Conservation (phyloP, 2,329 filamentous ascomycete genomes). For the Aciculosporium take region DNA sequence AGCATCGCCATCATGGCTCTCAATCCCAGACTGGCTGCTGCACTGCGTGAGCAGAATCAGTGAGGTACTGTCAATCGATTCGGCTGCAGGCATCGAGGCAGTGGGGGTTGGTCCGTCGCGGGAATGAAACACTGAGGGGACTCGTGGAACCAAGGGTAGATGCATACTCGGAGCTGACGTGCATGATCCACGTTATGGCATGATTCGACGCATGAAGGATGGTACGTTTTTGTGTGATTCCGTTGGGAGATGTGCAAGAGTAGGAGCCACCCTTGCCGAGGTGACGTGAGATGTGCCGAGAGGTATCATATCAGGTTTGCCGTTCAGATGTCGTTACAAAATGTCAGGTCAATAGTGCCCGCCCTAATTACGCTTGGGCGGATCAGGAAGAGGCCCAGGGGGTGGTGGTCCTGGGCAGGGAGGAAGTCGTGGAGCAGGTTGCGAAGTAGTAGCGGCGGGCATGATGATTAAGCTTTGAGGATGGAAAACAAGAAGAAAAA, state of each 20-base stretch:
- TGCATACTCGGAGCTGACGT: constrained; percentile 7
- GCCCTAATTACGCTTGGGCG: constrained; percentile 43
- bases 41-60: background rate
- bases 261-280: background rate
- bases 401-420: constrained; percentile 53
- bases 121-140: constrained; percentile 3
- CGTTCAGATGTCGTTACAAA: background rate
- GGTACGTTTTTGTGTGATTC: background rate
- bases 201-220: constrained; percentile 2
- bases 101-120: constrained; percentile 5
- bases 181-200: constrained; percentile 4
- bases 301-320: background rate
- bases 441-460: constrained; percentile 46
- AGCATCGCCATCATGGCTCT: background rate
- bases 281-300: too few species aligned
- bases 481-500: too few species aligned
- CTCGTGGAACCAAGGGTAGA: constrained; percentile 4
- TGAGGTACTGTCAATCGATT: constrained; percentile 6
- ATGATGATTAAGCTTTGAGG: constrained; percentile 20
- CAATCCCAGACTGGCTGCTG: background rate
- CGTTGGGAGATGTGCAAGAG: background rate
- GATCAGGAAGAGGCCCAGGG: constrained; percentile 48
- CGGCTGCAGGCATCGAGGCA: constrained; percentile 2
- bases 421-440: constrained; percentile 51
- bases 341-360: background rate